Base-by-base conservation (phyloP, 257 asterid species). In the Apocynum venetum region DNA sequence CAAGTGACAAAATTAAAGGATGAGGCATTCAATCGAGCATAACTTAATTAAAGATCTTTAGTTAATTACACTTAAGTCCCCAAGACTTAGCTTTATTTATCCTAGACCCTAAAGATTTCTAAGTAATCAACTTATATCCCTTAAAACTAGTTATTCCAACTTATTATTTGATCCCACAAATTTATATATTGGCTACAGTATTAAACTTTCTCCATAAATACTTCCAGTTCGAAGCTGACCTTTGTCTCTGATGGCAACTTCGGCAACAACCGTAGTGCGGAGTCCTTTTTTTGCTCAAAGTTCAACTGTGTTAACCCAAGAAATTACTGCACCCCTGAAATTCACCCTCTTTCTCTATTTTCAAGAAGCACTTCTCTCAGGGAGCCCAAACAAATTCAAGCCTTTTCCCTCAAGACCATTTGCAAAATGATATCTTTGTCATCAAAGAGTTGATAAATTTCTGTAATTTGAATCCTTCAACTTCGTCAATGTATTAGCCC, bases 341-440 rank as follows among this genome's bases (percentile, higher is more conserved):
- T 68, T 43, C 72, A 71, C 60, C 83, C 77, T 64, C 69, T 77
- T 44, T 73, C 81, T 43, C 84, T 82, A 4, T 20, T 85, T 71
- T 77, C 81, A 77, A 80, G 76, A 75, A 80, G 83, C 81, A 80
- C 59, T 8, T 74, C 84, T 72, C 78, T 85, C 46, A 80, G 70
- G 72, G 84, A 85, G 20, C 74, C 78, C 20, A 80, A 80, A 49
- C 88, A 85, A 82, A 80, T 82, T n/a, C 86, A 85, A 65, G 86
- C 88, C 57, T 78, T 64, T 60, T 75, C 82, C 56, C 76, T 80
- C 75, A 85, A 85, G 79, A 82, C 82, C 83, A 76, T 14, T 57
- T 60, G 36, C 88, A 85, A n/a, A n/a, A n/a, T 68, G 78, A 82
- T 51, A 44, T 41, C 43, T 35, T 73, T 80, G 25, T 72, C 74